These are phyloP conservation scores for Skeletonema tropicum DNA, from an alignment of 108 stramenopile genomes.

Conservation along the genomic window DNA sequence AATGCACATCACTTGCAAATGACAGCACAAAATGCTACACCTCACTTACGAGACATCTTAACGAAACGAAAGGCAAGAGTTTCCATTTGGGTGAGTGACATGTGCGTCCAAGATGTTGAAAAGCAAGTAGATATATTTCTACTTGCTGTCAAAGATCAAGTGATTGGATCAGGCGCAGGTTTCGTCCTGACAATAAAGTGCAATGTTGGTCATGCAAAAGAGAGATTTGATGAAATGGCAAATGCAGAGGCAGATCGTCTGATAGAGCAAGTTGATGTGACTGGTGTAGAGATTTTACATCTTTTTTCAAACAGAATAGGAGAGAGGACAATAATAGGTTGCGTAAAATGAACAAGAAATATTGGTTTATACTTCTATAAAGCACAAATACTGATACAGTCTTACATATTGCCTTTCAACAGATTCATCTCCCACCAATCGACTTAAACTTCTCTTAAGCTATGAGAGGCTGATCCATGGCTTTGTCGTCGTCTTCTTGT, in stretches of 20 bases:
- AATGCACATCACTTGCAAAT: conserved; percentile 46
- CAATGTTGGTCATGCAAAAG: conserved; percentile 56
- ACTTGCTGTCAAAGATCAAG: conserved; percentile 28
- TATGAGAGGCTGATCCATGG: neutral
- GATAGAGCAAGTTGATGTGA: conserved; percentile 12
- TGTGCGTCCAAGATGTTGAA: conserved; percentile 63
- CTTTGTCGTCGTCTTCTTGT: neutral
- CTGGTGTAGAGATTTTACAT: conserved; percentile 49
- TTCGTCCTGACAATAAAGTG: conserved; percentile 73
- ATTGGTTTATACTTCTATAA: neutral
- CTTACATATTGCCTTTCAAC: neutral
- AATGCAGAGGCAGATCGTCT: conserved; percentile 49
- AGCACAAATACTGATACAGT: neutral
- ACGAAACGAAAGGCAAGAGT: conserved; percentile 3
- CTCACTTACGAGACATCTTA: conserved; percentile 30
- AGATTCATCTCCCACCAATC: neutral
- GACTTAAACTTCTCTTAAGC: neutral
- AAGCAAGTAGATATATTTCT: conserved; percentile 59
- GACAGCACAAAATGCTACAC: conserved; percentile 42
- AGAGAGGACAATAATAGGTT: conserved; percentile 68
- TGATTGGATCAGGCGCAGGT: conserved; percentile 36
- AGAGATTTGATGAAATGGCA: conserved; percentile 52
- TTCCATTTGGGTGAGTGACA: conserved; percentile 63
- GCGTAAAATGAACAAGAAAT: conserved; percentile 14
- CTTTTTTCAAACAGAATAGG: conserved; percentile 63